Evolutionary conservation across 1,284 basidiomycete genomes (phyloP).

Genomic region (Ganoderma sinense): DNA sequence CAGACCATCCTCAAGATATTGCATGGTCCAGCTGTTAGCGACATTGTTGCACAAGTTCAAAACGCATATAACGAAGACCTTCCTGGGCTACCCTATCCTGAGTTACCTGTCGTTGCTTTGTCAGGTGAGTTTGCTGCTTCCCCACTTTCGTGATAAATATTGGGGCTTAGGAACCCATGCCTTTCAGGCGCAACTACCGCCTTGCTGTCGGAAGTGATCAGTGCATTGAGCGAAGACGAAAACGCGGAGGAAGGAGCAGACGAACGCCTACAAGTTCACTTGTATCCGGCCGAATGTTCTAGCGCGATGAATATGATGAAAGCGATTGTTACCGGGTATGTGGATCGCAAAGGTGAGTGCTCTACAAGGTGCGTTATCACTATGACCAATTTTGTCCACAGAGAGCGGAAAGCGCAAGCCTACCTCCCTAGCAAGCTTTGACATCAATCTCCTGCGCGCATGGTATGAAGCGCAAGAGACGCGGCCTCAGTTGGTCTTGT

Average conservation of each 20-base stretch:
- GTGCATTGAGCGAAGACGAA: conserved; percentile 39
- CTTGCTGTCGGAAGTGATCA: conserved; percentile 54
- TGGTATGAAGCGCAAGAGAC: conserved; percentile 56
- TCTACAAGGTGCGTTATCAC: conserved; percentile 15
- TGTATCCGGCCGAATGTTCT: conserved; percentile 64
- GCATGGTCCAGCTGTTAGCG: conserved; percentile 35
- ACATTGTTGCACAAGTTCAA: conserved; percentile 34
- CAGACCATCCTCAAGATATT: conserved; percentile 30
- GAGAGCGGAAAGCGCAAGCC: conserved; percentile 50
- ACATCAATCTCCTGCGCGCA: conserved; percentile 61
- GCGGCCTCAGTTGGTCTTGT: conserved; percentile 52
- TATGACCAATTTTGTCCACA: not conserved
- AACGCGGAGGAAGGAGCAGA: conserved; percentile 7
- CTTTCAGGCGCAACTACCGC: conserved; percentile 42
- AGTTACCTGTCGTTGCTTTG: conserved; percentile 69
- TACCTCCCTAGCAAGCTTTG: conserved; percentile 62
- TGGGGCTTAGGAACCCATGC: conserved; percentile 1
- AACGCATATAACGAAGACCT: conserved; percentile 39
- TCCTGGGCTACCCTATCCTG: conserved; percentile 62
- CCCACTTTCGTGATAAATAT: conserved; percentile 41
- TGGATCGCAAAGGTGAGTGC: conserved; percentile 39
- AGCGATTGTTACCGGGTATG: conserved; percentile 60
- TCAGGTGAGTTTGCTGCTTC: conserved; percentile 12
- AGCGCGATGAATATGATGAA: conserved; percentile 65
- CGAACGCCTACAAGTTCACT: conserved; percentile 42